Conservation (phyloP, 306 rosid genomes). For the Datisca glomerata region DNA sequence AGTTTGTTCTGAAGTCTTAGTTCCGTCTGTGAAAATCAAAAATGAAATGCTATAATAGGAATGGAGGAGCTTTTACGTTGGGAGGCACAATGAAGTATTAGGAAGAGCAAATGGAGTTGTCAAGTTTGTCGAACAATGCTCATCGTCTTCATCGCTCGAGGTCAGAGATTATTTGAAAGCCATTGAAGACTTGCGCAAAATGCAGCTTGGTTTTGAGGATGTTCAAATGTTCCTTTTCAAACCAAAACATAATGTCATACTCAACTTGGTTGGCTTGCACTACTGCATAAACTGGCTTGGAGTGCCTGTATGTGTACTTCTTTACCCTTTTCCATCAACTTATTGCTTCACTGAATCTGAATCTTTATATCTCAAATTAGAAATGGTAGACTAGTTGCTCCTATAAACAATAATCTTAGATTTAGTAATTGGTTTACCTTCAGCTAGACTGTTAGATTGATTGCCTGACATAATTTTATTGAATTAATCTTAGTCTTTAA, state of each 20-base stretch:
- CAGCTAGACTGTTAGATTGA: too few species aligned
- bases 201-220: conserved; percentile 57
- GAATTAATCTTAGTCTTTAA: too few species aligned
- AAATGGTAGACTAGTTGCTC: too few species aligned
- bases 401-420: too few species aligned
- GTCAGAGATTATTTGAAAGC: conserved; percentile 55
- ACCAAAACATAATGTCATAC: conserved; percentile 32
- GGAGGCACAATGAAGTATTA: conserved; percentile 48
- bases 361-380: too few species aligned
- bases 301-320: conserved; percentile 43
- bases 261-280: conserved; percentile 69
- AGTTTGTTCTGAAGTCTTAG: too few species aligned
- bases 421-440: too few species aligned
- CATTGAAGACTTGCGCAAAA: conserved; percentile 23
- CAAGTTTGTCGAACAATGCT: conserved; percentile 37
- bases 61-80: conserved; percentile 55
- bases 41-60: conserved; percentile 26
- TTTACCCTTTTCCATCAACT: conserved; percentile 4
- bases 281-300: conserved; percentile 41
- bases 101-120: conserved; percentile 26
- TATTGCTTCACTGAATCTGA: neutral
- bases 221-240: conserved; percentile 50
- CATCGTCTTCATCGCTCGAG: conserved; percentile 35
- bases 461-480: too few species aligned
- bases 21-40: conserved; percentile 4